Evolutionary conservation across 1,139 yeast species (phyloP).

Genomic region (Scheffersomyces titani): DNA sequence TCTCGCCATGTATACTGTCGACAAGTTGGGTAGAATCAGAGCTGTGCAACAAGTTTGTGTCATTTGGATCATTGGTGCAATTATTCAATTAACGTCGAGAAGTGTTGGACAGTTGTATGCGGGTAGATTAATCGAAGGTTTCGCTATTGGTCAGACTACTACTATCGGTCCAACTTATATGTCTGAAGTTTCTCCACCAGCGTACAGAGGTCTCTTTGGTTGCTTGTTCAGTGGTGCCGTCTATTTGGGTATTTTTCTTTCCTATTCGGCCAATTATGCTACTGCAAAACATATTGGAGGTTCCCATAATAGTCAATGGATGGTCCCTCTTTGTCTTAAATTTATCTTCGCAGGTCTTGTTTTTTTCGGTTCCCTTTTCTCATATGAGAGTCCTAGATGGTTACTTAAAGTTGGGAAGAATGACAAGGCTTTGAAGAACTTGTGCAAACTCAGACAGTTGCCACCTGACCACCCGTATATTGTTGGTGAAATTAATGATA

Average conservation of each 20-base stretch:
- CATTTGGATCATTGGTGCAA: slow-evolving; percentile 49
- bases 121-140: slow-evolving; percentile 56
- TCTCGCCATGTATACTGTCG: slow-evolving; percentile 51
- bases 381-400: slow-evolving; percentile 51
- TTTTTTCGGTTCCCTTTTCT: slow-evolving; percentile 35
- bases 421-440: slow-evolving; percentile 34
- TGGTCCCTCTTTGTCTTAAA: slow-evolving; percentile 39
- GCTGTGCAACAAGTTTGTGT: slow-evolving; percentile 49
- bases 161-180: slow-evolving; percentile 58
- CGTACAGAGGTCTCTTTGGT: slow-evolving; percentile 52
- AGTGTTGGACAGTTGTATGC: slow-evolving; percentile 53
- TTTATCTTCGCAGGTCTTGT: slow-evolving; percentile 44
- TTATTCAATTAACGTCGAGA: slow-evolving; percentile 50
- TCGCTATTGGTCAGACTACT: slow-evolving; percentile 58
- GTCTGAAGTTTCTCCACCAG: slow-evolving; percentile 55
- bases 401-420: slow-evolving; percentile 36
- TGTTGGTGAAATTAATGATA: slow-evolving; percentile 52
- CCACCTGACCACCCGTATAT: slow-evolving; percentile 53
- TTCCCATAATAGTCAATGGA: slow-evolving; percentile 37
- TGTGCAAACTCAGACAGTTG: slow-evolving; percentile 50
- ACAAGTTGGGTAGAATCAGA: slow-evolving; percentile 55
- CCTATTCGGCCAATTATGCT: slow-evolving; percentile 52
- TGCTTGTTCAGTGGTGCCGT: slow-evolving; percentile 59
- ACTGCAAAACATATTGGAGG: slow-evolving; percentile 34
- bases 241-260: slow-evolving; percentile 53